Percentiles rank a stretch among this genome's conserved stretches.
These are phyloP conservation scores for Polytrichum commune DNA, from an alignment of 225 moss, liverwort and hornwort genomes.

Conservation along the genomic window DNA sequence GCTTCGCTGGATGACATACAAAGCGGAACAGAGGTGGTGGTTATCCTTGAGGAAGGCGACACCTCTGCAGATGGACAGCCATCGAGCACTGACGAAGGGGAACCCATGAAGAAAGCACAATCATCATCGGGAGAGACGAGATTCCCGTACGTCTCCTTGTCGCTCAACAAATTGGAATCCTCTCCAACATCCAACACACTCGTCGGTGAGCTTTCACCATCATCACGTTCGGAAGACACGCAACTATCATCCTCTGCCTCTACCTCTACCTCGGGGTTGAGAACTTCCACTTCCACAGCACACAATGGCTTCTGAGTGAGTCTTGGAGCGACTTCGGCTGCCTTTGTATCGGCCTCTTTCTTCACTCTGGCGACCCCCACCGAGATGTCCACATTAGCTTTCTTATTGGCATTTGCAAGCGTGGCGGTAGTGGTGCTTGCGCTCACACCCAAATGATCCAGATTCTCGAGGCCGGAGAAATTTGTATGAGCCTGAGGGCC, in stretches of 20 bases:
- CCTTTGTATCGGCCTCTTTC: constrained; percentile 7
- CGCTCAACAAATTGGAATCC: neutral
- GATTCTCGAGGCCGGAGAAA: constrained; percentile 12
- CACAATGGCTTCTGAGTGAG: constrained; percentile 13
- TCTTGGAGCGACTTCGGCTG: constrained; percentile 13
- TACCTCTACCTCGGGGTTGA: neutral
- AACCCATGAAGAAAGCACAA: constrained; percentile 23
- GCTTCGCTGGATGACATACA: neutral
- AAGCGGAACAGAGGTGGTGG: neutral
- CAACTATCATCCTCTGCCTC: constrained; percentile 5
- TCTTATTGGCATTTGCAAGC: constrained; percentile 7
- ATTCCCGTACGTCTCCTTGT: neutral
- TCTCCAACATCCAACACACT: no score
- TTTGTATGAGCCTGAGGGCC: constrained; percentile 56
- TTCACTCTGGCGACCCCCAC: neutral
- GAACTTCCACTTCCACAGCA: constrained; percentile 9
- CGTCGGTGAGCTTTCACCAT: neutral
- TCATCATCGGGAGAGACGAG: constrained; percentile 4
- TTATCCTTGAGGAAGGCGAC: neutral
- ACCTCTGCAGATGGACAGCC: constrained; percentile 8
- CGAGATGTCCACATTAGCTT: neutral
- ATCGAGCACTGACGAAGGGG: constrained; percentile 51
- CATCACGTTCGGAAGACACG: constrained; percentile 29
- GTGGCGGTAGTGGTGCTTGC: neutral
- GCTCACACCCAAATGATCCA: neutral